A percentile compares a stretch with the other conserved stretches of the same genome.
phyloP scores from a whole-genome alignment of 2,329 filamentous ascomycete species.

The Ophiosphaerella herpotricha region DNA sequence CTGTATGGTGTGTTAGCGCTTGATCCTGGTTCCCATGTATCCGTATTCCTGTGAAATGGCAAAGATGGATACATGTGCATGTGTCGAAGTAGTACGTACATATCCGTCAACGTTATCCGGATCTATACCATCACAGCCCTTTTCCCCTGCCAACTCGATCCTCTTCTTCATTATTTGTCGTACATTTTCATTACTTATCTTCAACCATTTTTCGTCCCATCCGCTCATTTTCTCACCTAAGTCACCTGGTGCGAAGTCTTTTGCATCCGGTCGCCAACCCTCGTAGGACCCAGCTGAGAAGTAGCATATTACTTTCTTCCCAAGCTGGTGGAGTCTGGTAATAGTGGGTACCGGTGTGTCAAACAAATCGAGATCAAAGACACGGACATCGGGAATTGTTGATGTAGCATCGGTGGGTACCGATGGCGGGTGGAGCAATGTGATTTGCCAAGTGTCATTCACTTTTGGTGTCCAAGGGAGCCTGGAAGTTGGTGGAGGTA shows the following conservation, averaged over 20 bases:
- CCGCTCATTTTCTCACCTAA: slow-evolving; percentile 63
- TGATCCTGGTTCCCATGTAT: neutral
- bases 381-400: slow-evolving; percentile 54
- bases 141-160: slow-evolving; percentile 62
- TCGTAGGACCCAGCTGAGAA: slow-evolving; percentile 75
- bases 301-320: slow-evolving; percentile 72
- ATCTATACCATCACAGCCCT: slow-evolving; percentile 71
- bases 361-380: slow-evolving; percentile 68
- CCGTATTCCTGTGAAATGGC: too few relatives aligned
- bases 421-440: slow-evolving; percentile 50
- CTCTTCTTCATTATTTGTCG: slow-evolving; percentile 66
- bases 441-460: slow-evolving; percentile 65
- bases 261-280: slow-evolving; percentile 63
- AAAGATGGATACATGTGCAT: too few relatives aligned
- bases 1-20: slow-evolving; percentile 16
- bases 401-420: slow-evolving; percentile 16
- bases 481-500: slow-evolving; percentile 31
- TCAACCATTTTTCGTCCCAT: slow-evolving; percentile 73
- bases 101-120: slow-evolving; percentile 74
- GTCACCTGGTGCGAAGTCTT: slow-evolving; percentile 60
- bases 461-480: slow-evolving; percentile 59
- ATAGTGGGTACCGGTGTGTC: slow-evolving; percentile 56
- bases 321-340: slow-evolving; percentile 53
- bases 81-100: slow-evolving; percentile 42
- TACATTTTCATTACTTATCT: slow-evolving; percentile 62